phyloP scores from a whole-genome alignment of 441 rosid species.

The Syzygium syzygioides region DNA sequence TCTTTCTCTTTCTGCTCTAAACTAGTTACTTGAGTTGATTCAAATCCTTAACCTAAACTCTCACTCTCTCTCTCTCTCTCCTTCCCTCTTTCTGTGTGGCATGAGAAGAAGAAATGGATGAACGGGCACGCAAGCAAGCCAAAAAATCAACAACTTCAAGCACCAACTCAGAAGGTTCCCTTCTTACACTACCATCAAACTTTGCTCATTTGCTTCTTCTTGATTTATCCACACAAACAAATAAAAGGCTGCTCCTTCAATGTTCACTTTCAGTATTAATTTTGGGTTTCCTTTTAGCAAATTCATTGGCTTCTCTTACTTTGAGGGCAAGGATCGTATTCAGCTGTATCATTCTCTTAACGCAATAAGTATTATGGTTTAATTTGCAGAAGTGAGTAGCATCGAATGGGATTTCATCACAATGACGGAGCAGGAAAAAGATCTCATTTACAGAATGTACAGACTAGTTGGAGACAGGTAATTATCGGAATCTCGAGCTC shows the following conservation, averaged over 20 bases:
- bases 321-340: background rate
- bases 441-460: conserved; percentile 23
- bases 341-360: background rate
- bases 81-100: background rate
- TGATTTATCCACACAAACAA: background rate
- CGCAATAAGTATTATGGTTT: background rate
- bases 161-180: conserved; percentile 5
- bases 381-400: conserved; percentile 23
- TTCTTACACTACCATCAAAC: background rate
- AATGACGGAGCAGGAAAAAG: conserved; percentile 29
- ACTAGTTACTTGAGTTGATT: background rate
- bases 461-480: conserved; percentile 27
- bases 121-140: conserved; percentile 7
- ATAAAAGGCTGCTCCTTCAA: background rate
- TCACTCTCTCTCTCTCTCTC: background rate
- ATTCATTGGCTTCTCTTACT: background rate
- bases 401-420: conserved; percentile 15
- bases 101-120: background rate
- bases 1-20: background rate
- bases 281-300: background rate
- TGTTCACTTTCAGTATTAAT: background rate
- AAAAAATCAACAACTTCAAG: background rate
- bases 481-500: background rate
- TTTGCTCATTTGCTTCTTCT: background rate
- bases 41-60: background rate